Evolutionary conservation across 176 grass and related monocot species (phyloP).

Genomic region (Aegilops umbellulata): DNA sequence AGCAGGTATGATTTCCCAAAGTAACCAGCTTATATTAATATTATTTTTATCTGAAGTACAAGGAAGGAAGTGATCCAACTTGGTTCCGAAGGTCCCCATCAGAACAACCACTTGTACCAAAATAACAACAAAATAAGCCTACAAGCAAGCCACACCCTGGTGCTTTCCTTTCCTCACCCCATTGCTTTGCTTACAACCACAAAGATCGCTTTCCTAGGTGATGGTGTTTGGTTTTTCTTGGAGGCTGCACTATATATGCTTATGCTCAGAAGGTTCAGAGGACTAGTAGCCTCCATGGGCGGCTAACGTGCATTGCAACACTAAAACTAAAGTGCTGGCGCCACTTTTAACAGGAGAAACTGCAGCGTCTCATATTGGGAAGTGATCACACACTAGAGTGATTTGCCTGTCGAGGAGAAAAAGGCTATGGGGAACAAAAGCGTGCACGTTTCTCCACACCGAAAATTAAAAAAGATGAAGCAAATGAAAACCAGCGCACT

Average conservation of each 20-base stretch:
- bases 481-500: slow-evolving; percentile 29
- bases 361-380: slow-evolving; percentile 12
- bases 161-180: background rate
- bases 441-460: slow-evolving; percentile 6
- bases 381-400: slow-evolving; percentile 28
- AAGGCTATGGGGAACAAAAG: slow-evolving; percentile 35
- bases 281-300: background rate
- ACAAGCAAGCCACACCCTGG: background rate
- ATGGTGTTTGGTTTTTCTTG: slow-evolving; percentile 9
- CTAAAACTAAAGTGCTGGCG: slow-evolving; percentile 27
- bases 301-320: slow-evolving; percentile 9
- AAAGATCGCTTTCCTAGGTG: slow-evolving; percentile 2
- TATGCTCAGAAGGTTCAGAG: background rate
- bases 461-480: slow-evolving; percentile 21
- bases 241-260: background rate
- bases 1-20: background rate
- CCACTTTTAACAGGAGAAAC: slow-evolving; percentile 27
- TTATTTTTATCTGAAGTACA: background rate
- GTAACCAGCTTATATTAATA: background rate
- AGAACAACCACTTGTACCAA: background rate
- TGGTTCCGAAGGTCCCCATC: background rate
- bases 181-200: background rate
- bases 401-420: slow-evolving; percentile 35
- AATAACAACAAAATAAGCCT: background rate
- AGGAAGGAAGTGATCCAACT: background rate